These are phyloP conservation scores for Diplodia corticola DNA, from an alignment of 2,329 filamentous ascomycete genomes.

Conservation along the genomic window DNA sequence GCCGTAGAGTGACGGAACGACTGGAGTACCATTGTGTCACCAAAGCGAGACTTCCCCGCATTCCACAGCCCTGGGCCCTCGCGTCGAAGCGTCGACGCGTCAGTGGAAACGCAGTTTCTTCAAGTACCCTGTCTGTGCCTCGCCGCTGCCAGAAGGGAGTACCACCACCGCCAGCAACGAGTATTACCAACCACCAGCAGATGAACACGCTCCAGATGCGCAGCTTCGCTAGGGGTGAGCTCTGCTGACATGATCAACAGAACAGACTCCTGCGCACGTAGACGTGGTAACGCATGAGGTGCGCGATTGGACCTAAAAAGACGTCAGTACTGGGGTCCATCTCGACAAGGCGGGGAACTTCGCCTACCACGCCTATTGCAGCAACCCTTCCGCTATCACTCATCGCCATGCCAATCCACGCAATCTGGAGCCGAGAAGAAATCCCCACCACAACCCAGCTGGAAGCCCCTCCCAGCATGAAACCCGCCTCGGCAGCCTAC, in stretches of 20 bases:
- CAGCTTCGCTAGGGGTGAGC: too few species aligned
- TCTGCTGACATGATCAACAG: too few species aligned
- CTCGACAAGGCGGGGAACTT: background rate
- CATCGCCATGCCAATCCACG: background rate
- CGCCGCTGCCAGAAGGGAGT: too few species aligned
- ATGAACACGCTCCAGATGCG: too few species aligned
- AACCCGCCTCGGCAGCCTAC: background rate
- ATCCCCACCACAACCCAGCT: background rate
- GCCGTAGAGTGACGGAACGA: background rate
- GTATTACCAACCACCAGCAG: too few species aligned
- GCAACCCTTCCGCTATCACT: conserved; percentile 3
- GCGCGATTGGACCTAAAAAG: conserved; percentile 9
- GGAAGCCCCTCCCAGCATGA: background rate
- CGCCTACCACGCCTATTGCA: conserved; percentile 7
- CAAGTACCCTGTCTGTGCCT: too few species aligned
- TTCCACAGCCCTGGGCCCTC: background rate
- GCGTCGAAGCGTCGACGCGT: too few species aligned
- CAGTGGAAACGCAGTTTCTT: too few species aligned
- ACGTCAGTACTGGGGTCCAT: conserved; percentile 1
- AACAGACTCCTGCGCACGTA: too few species aligned
- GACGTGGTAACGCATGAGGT: background rate
- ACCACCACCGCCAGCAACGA: too few species aligned
- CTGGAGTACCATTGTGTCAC: background rate
- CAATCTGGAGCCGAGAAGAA: background rate
- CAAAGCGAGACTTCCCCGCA: background rate